Conservation (phyloP, 2,329 filamentous ascomycete species). For the Volutella citrinella region DNA sequence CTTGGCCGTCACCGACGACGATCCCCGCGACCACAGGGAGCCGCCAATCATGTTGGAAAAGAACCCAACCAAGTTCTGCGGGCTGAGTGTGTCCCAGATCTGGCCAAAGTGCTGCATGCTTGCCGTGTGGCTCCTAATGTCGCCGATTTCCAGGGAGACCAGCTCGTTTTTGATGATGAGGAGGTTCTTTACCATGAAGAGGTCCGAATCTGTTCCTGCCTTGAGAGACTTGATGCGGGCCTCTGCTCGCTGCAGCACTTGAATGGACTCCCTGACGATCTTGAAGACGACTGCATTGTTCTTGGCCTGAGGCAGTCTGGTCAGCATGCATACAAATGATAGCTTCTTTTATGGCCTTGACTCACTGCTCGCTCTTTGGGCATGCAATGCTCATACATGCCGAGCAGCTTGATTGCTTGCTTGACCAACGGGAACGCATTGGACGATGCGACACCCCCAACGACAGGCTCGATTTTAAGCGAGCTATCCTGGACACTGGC, state of each 20-base stretch:
- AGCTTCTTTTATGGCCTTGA: too few species aligned
- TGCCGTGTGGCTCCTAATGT: conserved; percentile 49
- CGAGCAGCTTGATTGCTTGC: conserved; percentile 55
- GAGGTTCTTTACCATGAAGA: conserved; percentile 94
- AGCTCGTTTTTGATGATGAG: conserved; percentile 95
- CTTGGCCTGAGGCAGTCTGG: conserved; percentile 29
- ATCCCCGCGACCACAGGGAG: conserved; percentile 44
- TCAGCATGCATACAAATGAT: too few species aligned
- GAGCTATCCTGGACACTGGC: conserved; percentile 44
- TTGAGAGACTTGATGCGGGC: conserved; percentile 63
- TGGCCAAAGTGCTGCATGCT: conserved; percentile 60
- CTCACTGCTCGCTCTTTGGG: conserved; percentile 61
- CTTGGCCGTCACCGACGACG: conserved; percentile 35
- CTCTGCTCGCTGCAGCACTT: conserved; percentile 76
- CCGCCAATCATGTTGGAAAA: conserved; percentile 57
- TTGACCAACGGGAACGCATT: conserved; percentile 59
- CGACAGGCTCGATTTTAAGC: conserved; percentile 48
- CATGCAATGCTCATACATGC: conserved; percentile 63
- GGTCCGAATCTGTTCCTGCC: conserved; percentile 66
- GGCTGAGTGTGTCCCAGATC: conserved; percentile 63
- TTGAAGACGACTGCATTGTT: conserved; percentile 57
- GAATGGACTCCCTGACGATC: conserved; percentile 87
- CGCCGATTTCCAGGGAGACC: conserved; percentile 88
- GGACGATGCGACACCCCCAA: conserved; percentile 49
- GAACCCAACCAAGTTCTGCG: conserved; percentile 56